Evolutionary conservation across 768 basidiomycete genomes (phyloP).

Genomic region (Tulasnella sp.): DNA sequence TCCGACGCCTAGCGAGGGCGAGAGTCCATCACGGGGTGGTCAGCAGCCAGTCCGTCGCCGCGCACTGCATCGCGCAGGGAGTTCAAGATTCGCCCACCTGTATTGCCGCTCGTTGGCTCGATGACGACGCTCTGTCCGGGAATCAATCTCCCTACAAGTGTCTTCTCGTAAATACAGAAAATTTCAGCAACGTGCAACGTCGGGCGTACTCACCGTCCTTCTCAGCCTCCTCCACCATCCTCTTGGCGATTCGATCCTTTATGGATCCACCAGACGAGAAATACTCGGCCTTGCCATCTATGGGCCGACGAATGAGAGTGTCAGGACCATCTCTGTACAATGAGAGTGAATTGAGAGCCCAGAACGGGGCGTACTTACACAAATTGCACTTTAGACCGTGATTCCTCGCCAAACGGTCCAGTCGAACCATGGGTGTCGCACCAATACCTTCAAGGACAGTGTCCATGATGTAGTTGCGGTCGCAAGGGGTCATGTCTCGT

Average conservation of each 20-base stretch:
- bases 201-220: conserved; percentile 53
- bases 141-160: conserved; percentile 47
- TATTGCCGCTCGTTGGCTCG: conserved; percentile 93
- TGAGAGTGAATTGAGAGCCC: neutral
- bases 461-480: conserved; percentile 52
- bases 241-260: conserved; percentile 94
- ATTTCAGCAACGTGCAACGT: neutral
- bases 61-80: neutral
- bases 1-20: conserved; percentile 67
- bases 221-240: conserved; percentile 96
- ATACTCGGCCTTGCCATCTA: conserved; percentile 89
- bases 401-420: conserved; percentile 69
- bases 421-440: conserved; percentile 82
- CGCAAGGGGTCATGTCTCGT: neutral
- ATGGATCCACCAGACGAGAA: conserved; percentile 89
- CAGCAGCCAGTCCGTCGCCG: neutral
- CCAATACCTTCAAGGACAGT: conserved; percentile 83
- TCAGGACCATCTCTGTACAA: neutral
- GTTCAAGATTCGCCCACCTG: conserved; percentile 53
- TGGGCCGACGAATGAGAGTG: neutral
- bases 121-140: conserved; percentile 89
- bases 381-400: conserved; percentile 86
- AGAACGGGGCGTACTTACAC: conserved; percentile 48
- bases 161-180: neutral
- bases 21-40: neutral